These are phyloP conservation scores for Candida qinlingensis DNA, from an alignment of 805 yeast species.

Conservation along the genomic window DNA sequence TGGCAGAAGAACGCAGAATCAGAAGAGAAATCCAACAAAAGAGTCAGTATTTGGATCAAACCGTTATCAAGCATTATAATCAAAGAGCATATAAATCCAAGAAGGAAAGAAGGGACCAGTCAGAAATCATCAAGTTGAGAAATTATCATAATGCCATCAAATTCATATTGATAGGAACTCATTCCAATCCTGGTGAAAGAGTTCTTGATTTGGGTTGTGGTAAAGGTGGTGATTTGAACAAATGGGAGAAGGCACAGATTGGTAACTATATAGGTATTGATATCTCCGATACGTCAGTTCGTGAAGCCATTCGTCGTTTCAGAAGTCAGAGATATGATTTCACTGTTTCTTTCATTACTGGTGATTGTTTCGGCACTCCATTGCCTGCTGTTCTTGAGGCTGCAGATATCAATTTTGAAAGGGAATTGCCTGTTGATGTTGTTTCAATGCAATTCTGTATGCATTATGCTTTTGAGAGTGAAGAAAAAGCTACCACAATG, in stretches of 20 bases:
- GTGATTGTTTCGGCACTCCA: slow-evolving; percentile 79
- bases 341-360: slow-evolving; percentile 82
- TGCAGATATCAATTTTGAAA: slow-evolving; percentile 49
- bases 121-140: slow-evolving; percentile 82
- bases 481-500: slow-evolving; percentile 67
- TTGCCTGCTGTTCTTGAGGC: slow-evolving; percentile 67
- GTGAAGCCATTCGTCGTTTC: slow-evolving; percentile 79
- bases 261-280: slow-evolving; percentile 86
- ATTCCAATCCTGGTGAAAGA: slow-evolving; percentile 45
- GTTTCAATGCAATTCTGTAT: slow-evolving; percentile 90
- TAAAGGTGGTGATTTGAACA: slow-evolving; percentile 94
- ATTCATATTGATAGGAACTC: slow-evolving; percentile 73
- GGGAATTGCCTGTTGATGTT: slow-evolving; percentile 61
- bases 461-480: slow-evolving; percentile 92
- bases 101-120: slow-evolving; percentile 54
- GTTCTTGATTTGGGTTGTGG: slow-evolving; percentile 94
- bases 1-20: slow-evolving; percentile 17
- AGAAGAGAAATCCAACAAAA: slow-evolving; percentile 26
- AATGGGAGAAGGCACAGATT: slow-evolving; percentile 73
- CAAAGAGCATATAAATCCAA: slow-evolving; percentile 70
- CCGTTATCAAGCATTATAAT: slow-evolving; percentile 82
- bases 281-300: slow-evolving; percentile 81
- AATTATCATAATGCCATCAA: slow-evolving; percentile 91
- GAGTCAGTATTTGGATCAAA: slow-evolving; percentile 41
- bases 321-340: slow-evolving; percentile 51